Evolutionary conservation across 305 asterid genomes (phyloP), one percentile per base, ranked within the genome.

Genomic region (Solanum hybrid): DNA sequence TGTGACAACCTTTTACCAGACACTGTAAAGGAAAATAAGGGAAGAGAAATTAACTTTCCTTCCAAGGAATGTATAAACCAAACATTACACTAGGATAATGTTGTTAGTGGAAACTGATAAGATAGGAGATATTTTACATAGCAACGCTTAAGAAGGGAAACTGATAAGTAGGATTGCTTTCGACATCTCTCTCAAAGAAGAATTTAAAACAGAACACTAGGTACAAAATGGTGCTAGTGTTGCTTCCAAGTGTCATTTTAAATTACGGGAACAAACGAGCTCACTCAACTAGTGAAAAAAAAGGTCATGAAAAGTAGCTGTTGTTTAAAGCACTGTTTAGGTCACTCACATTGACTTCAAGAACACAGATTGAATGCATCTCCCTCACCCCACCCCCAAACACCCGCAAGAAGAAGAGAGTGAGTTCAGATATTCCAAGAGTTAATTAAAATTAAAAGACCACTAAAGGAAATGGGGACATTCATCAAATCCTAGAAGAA

Each of bases 1-100:
- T 96, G 93, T 97, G 99, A 96, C 98, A 96, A 88, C 99, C 98
- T 94, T 96, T 97, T 75, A 96, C 99, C 94, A 97, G 91, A 93
- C 99, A 97, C 99, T 96, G 88, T 76, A 89, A 60, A 89, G 42
- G 80, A 77, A 87, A 85, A 89, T 81, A 42, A 77, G 71, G 91
- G 73, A 84, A 35, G 73, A 46, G 73, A 84, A 42, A 20, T 56
- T 84, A 84, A 84, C 20, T 84, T 84, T 51, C 42, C 42, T 46
- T 82, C 75, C 29, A 16, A 51, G 29, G 38, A 10, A 51, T 8
- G 36, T 51, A 51, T 46, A 84, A 29, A 51, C 5, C 75, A 84
- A 84, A 84, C 40, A 51, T 29, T 42, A 81, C 72, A 42, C 38
- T 27, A 81, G 37, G 87, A 81, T 51, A 16, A 42, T 16, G 72